Base-by-base conservation (phyloP, 352 stramenopile species). In the Globisporangium alternatum region DNA sequence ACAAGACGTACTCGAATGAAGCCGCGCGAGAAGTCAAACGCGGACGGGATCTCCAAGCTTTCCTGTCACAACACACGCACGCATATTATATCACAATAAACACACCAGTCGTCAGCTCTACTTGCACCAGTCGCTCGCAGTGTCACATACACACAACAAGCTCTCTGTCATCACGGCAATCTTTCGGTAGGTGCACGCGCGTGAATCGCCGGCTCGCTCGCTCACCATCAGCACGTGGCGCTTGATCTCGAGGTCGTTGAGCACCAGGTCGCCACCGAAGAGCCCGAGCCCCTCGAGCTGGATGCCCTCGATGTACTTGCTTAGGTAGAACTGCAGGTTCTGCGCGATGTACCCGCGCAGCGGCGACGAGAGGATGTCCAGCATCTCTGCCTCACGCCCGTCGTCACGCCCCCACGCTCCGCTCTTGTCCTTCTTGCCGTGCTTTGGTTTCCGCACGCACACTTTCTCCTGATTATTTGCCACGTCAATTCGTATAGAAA, bases 241-340 rank as follows among this genome's bases (percentile, higher is more conserved):
- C 73, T 96, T 96, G 65, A 96, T 90, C 67, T 94, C 83, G 37
- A 96, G 76, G 70, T 96, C 84, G 61, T 96, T 96, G 28, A 94
- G 83, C 68, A 96, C 85, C 47, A 96, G 72, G 56, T 96, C 87
- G 51, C 83, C 85, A 21, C 87, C 87, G 55, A 96, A 96, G 49
- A 96, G 71, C 51, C 87, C 87, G 39, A 96, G 70, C 6, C 87
- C 83, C 66, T 96, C 87, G 54, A 96, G 74, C 56, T 94, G 83
- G 56, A 96, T 96, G 73, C 86, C 86, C 66, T 96, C 83, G 56
- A 96, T 90, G 80, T 96, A 96, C 70, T 94, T 96, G 80, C 84
- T 87, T 45, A 96, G 68, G 63, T 94, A 93, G 64, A 91, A 94
- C 73, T 96, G 87, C 59, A 96, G 75, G 41, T 77, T 96, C 73